Evolutionary conservation across 495 filamentous ascomycete species (phyloP), one percentile per base, ranked within the genome.

Genomic region (Daldinia childiae): DNA sequence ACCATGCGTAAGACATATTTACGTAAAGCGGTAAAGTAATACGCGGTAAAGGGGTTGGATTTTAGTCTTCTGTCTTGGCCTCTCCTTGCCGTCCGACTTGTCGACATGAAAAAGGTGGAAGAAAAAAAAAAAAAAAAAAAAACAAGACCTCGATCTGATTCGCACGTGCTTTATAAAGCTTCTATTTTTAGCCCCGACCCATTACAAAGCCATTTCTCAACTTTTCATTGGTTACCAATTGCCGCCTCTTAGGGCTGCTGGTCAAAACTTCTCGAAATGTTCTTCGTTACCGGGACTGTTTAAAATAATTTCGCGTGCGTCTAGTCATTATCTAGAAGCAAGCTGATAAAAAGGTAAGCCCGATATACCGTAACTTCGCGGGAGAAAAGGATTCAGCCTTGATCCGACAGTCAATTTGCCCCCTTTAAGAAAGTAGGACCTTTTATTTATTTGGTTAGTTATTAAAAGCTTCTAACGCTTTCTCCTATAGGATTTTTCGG

Each of bases 151-250:
- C 39, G 29, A 19, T 73, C 58, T 69, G 30, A 66, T 62, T 73
- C 56, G 66, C 62, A 59, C 52, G 66, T 63, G 71, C 71, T 69
- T 73, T 66, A 48, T 73, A 73, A 73, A 32, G 19, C 30, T 24
- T 45, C 71, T 73, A 73, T 73, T 73, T 73, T 73, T 73, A 62
- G 66, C 7, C 21, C 24, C 26, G 36, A n/a, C 24, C 36, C 43
- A 64, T 73, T 73, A 69, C 71, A 63, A 73, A 73, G 71, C 50
- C 41, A 0, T 29, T 21, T 59, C 30, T 1, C 14, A 3, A 24
- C 50, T 58, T 63, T 62, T 66, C 4, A 73, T 73, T 73, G 71
- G 71, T 62, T 69, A 73, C 70, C 65, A 41, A 61, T 32, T 29
- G 11, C 39, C 51, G 21, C 24, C 56, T 64, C 57, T 43, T 68